phyloP scores from a whole-genome alignment of 768 basidiomycete genomes.

The Tulasnella sp. region DNA sequence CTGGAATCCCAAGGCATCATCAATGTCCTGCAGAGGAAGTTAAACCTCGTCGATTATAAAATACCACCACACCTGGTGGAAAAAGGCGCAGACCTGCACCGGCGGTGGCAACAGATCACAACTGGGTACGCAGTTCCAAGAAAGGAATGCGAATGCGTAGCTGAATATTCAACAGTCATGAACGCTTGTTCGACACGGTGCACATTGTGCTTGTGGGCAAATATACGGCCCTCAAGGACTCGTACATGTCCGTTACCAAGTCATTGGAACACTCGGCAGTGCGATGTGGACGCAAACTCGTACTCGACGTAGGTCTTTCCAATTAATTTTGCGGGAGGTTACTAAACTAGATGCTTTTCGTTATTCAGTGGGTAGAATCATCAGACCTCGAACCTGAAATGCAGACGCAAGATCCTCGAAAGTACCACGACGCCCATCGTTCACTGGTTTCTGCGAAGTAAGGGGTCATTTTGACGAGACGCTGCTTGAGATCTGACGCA shows the following conservation, averaged over 20 bases:
- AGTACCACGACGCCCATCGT: conserved; percentile 95
- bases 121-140: conserved; percentile 59
- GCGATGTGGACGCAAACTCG: conserved; percentile 82
- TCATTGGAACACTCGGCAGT: conserved; percentile 96
- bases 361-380: conserved; percentile 88
- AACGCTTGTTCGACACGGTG: conserved; percentile 86
- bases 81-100: conserved; percentile 66
- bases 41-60: conserved; percentile 66
- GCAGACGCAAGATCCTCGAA: conserved; percentile 77
- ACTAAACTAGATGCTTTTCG: not conserved
- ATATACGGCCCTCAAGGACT: conserved; percentile 95
- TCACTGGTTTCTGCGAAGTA: conserved; percentile 88
- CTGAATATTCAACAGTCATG: conserved; percentile 63
- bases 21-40: conserved; percentile 75
- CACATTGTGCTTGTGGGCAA: conserved; percentile 93
- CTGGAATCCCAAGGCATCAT: conserved; percentile 92
- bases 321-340: not conserved
- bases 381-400: conserved; percentile 84
- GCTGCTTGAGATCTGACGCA: not conserved
- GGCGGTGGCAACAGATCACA: conserved; percentile 83
- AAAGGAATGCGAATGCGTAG: not conserved
- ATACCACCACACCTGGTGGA: conserved; percentile 60
- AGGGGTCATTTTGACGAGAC: conserved; percentile 40
- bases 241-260: conserved; percentile 98
- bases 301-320: conserved; percentile 63